These are phyloP conservation scores for Camellia lanceoleosa DNA, from an alignment of 148 eudicot species.

Conservation along the genomic window DNA sequence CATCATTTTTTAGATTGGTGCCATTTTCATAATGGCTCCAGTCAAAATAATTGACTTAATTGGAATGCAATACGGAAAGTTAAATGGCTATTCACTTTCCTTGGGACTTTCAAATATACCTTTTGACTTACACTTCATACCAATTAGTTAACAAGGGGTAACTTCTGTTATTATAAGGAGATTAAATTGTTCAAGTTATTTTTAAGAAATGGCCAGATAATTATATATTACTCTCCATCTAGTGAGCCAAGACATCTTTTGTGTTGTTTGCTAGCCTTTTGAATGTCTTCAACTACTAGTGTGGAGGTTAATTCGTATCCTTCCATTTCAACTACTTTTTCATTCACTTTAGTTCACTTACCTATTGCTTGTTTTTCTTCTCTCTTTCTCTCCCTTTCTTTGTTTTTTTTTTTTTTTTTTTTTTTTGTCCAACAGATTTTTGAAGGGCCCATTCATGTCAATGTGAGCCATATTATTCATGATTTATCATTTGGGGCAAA, in stretches of 20 bases:
- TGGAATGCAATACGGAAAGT: too few relatives aligned
- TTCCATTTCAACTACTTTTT: background rate
- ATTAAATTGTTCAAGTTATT: background rate
- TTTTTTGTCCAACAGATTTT: constrained; percentile 56
- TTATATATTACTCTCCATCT: background rate
- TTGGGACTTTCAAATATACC: background rate
- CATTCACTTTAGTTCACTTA: background rate
- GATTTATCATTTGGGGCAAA: constrained; percentile 95
- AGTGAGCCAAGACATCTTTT: background rate
- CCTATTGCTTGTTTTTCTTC: background rate
- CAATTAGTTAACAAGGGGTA: background rate
- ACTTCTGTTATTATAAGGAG: constrained; percentile 2
- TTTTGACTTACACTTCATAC: background rate
- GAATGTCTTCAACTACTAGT: background rate
- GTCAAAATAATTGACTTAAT: too few relatives aligned
- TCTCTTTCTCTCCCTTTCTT: background rate
- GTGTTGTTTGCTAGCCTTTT: background rate
- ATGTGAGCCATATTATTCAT: constrained; percentile 94
- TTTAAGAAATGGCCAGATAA: background rate
- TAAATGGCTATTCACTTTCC: background rate
- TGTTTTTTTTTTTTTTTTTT: too few relatives aligned
- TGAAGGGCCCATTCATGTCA: constrained; percentile 85
- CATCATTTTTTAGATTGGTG: too few relatives aligned
- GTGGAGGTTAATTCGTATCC: background rate
- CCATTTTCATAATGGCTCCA: background rate